phyloP scores from a whole-genome alignment of 352 stramenopile species.

The Globisporangium canariense region DNA sequence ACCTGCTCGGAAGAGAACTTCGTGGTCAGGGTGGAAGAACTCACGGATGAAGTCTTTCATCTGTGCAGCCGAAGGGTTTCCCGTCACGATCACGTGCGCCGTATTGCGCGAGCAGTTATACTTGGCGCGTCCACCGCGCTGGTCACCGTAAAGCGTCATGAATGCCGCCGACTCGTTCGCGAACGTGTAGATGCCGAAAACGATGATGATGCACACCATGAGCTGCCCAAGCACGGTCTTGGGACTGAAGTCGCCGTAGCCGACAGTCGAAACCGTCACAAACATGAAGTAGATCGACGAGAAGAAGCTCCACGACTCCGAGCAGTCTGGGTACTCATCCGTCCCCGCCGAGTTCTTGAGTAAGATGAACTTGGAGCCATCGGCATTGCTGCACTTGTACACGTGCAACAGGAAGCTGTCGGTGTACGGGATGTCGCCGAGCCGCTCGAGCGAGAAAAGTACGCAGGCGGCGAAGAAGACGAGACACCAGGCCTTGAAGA shows the following conservation, averaged over 20 bases:
- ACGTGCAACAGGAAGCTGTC: conserved; percentile 84
- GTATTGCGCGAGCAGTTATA: conserved; percentile 71
- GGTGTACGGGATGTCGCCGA: conserved; percentile 78
- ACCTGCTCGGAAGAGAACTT: conserved; percentile 31
- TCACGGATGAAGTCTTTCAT: conserved; percentile 87
- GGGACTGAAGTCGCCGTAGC: conserved; percentile 83
- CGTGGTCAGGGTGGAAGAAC: conserved; percentile 86
- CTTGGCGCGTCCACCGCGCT: conserved; percentile 44
- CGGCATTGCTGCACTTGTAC: conserved; percentile 70
- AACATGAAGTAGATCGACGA: conserved; percentile 90
- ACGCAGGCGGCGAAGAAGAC: conserved; percentile 83
- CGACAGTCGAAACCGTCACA: conserved; percentile 84
- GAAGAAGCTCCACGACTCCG: conserved; percentile 85
- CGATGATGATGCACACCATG: conserved; percentile 79
- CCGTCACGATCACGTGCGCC: conserved; percentile 82
- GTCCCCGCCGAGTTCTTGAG: conserved; percentile 50
- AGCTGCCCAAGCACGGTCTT: conserved; percentile 80
- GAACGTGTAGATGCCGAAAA: conserved; percentile 87
- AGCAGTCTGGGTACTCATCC: conserved; percentile 46
- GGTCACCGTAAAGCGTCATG: conserved; percentile 72
- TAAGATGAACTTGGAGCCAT: conserved; percentile 46
- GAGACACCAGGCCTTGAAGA: conserved; percentile 74
- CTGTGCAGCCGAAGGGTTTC: conserved; percentile 73
- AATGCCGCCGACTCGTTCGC: conserved; percentile 79
- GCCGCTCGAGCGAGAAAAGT: conserved; percentile 80